These are phyloP conservation scores for Fusarium sp. DNA, from an alignment of 2,329 filamentous ascomycete species.

Conservation along the genomic window DNA sequence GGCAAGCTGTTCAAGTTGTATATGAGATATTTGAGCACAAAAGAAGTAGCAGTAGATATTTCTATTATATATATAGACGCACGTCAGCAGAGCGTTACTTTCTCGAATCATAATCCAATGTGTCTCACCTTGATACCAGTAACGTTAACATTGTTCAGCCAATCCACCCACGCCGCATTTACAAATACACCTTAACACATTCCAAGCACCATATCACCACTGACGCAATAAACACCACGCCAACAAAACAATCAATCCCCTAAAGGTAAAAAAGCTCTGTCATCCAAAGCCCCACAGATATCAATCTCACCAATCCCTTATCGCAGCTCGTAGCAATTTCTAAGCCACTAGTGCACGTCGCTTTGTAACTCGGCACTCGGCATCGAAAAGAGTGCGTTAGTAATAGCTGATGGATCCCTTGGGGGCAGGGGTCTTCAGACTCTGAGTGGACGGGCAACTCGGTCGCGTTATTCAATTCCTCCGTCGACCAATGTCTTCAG, in stretches of 20 bases:
- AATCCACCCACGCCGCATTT: neutral
- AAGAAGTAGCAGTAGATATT: neutral
- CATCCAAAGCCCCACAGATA: neutral
- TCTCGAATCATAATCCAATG: neutral
- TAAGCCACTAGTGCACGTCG: neutral
- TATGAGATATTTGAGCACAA: neutral
- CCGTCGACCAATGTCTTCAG: neutral
- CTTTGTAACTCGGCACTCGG: neutral
- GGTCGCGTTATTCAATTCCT: neutral
- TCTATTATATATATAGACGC: neutral
- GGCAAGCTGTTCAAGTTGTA: rapidly evolving
- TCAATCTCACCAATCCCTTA: neutral
- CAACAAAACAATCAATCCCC: neutral
- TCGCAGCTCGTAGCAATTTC: neutral
- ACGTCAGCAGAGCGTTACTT: neutral
- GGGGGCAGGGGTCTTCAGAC: neutral
- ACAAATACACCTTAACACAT: neutral
- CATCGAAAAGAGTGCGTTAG: neutral
- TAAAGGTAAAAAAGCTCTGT: neutral
- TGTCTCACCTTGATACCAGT: neutral
- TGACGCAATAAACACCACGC: neutral
- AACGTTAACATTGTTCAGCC: neutral
- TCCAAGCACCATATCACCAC: neutral
- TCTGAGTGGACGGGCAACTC: neutral
- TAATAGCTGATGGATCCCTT: neutral